Base-by-base conservation (phyloP, 2,329 filamentous ascomycete species). In the Fonsecaea erecta region DNA sequence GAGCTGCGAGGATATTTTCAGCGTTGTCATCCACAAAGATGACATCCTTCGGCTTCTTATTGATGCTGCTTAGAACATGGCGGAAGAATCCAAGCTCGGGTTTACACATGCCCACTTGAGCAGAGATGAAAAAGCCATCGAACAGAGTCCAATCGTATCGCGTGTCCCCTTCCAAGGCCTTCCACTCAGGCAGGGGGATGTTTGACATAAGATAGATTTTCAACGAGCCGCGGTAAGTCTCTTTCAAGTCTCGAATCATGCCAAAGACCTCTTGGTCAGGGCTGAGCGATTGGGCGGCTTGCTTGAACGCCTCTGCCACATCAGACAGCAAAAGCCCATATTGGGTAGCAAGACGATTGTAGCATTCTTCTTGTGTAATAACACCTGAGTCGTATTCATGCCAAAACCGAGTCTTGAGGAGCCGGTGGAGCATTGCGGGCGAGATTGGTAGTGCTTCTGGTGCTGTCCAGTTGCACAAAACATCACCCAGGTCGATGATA, bases 321-420 rank as follows among this genome's bases (percentile, higher is more conserved):
- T 61, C 59, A 16, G 59, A 46, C 14, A 16, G 24, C 18, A 52
- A 32, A 1, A 61, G 48, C 14, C 51, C 51, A 16, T 61, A 61
- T 32, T 61, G 59, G 8, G 34, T 35, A 1, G 59, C 48, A 30
- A 61, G 59, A 28, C 34, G 11, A 14, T 18, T 26, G 51, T 61
- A 61, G 35, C 59, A 61, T 54, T 61, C 59, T 9, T 54, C 51
- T 48, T 55, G 59, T 30, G 59, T 35, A 6, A 61, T 53, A 14
- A 53, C 26, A 24, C 59, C 59, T 28, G 53, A 52, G 34, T 61
- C 59, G 26, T 61, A 61, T 32, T 61, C 59, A 21, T 61, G 53
- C 59, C 59, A 61, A 16, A 61, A 54, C 1, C 51, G 59, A 18
- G 59, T 61, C 46, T 61, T 61, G 48, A 51, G 59, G n/a, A 61